Evolutionary conservation across 176 grass and related monocot genomes (phyloP).

Genomic region (Oryza meyeriana): DNA sequence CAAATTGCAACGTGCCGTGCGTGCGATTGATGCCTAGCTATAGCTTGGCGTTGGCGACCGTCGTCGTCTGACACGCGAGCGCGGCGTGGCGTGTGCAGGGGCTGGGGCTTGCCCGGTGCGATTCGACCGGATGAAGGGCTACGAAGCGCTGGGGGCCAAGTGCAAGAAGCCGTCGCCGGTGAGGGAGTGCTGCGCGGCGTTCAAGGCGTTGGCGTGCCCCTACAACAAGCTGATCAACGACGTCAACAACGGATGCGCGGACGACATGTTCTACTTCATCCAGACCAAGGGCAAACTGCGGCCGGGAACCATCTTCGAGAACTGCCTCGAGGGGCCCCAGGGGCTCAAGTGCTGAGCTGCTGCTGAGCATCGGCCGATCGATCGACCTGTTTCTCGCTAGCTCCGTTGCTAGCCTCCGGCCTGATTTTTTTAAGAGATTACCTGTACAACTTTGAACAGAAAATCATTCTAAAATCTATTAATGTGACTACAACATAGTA

Average conservation of each 20-base stretch:
- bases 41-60: no score
- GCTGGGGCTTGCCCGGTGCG: conserved; percentile 11
- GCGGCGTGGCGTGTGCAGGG: neutral
- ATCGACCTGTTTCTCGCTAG: no score
- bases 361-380: neutral
- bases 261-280: conserved; percentile 24
- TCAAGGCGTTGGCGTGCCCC: conserved; percentile 25
- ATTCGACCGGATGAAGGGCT: neutral
- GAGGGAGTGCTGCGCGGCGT: conserved; percentile 14
- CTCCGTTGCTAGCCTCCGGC: no score
- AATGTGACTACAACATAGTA: no score
- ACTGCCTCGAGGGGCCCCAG: neutral
- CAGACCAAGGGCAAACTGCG: neutral
- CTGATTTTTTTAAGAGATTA: no score
- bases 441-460: no score
- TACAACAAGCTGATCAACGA: conserved; percentile 12
- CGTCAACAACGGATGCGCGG: conserved; percentile 8
- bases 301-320: conserved; percentile 21
- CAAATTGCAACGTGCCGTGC: no score
- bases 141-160: neutral
- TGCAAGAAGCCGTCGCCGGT: neutral
- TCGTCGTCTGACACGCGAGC: no score
- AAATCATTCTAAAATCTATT: no score
- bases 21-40: no score
- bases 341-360: conserved; percentile 12